Evolutionary conservation across 1,284 basidiomycete genomes (phyloP).

Genomic region (Moniliella sp.): DNA sequence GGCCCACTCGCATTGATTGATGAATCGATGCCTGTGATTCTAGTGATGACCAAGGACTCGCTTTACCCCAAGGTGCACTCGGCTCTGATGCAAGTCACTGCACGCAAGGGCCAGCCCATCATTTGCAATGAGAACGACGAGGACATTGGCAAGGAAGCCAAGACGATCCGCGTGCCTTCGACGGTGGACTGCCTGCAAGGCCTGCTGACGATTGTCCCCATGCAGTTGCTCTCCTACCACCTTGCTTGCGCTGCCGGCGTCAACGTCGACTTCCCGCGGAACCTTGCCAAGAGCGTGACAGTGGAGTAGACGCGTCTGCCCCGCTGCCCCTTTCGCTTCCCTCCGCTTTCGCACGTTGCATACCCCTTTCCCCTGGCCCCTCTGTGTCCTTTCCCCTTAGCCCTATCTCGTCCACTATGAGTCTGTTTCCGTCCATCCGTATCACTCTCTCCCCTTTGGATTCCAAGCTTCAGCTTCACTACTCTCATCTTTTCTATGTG

Average conservation of each 20-base stretch:
- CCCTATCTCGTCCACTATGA: too few species aligned
- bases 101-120: constrained; percentile 78
- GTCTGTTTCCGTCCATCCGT: too few species aligned
- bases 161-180: constrained; percentile 54
- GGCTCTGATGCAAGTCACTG: constrained; percentile 84
- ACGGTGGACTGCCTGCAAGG: constrained; percentile 91
- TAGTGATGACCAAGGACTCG: constrained; percentile 97
- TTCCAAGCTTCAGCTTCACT: too few species aligned
- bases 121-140: constrained; percentile 85
- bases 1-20: constrained; percentile 90
- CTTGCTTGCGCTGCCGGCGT: constrained; percentile 79
- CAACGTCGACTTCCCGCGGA: constrained; percentile 96
- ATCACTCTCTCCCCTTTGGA: too few species aligned
- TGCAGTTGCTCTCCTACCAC: constrained; percentile 90
- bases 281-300: constrained; percentile 44
- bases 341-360: too few species aligned
- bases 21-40: constrained; percentile 65
- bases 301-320: constrained; percentile 6
- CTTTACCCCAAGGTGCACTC: constrained; percentile 94
- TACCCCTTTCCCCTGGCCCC: too few species aligned
- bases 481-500: too few species aligned
- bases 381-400: too few species aligned
- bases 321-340: too few species aligned
- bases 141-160: constrained; percentile 50
- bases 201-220: constrained; percentile 83